Conservation (phyloP, 2,329 filamentous ascomycete genomes). For the Fusarium sambucinum region DNA sequence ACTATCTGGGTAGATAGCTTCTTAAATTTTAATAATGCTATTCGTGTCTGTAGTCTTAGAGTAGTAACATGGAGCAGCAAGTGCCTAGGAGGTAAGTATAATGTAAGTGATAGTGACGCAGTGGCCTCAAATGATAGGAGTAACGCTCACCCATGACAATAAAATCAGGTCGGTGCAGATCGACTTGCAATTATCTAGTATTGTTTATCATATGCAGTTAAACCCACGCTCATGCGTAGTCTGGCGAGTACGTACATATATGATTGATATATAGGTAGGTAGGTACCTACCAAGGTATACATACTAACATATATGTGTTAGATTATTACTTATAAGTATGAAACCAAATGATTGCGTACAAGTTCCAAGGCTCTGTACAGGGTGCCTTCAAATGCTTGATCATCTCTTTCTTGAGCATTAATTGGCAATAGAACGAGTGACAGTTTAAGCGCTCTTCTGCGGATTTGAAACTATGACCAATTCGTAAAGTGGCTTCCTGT, state of each 20-base stretch:
- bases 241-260: not conserved
- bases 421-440: not conserved
- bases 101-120: not conserved
- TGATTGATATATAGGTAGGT: too few relatives aligned
- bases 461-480: not conserved
- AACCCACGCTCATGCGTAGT: not conserved
- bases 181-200: not conserved
- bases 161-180: not conserved
- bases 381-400: not conserved
- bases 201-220: not conserved
- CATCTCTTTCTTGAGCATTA: not conserved
- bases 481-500: conserved; percentile 10
- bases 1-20: not conserved
- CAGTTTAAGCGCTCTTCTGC: not conserved
- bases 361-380: not conserved
- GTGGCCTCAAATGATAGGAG: not conserved
- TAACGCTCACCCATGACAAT: not conserved
- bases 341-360: not conserved
- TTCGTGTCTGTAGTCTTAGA: not conserved
- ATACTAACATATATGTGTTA: too few relatives aligned
- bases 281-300: not conserved
- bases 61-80: not conserved
- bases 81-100: not conserved
- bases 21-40: not conserved
- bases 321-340: too few relatives aligned